phyloP scores from a whole-genome alignment of 257 asterid species.

The Ehretia macrophylla region DNA sequence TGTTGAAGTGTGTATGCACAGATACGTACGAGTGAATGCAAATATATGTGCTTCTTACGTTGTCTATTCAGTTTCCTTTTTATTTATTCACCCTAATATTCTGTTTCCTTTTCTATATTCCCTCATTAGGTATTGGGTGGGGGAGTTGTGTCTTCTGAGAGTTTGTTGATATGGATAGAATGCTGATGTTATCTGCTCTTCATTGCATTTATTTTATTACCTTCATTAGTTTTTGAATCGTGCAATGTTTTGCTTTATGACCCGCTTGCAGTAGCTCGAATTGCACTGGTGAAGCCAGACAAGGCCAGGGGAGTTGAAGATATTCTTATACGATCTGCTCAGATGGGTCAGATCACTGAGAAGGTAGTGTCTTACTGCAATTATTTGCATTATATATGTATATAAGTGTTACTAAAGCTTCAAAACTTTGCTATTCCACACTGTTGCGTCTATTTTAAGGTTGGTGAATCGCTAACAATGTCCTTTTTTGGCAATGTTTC shows the following conservation, averaged over 20 bases:
- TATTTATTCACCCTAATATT: no score
- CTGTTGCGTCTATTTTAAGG: background rate
- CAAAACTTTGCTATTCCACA: background rate
- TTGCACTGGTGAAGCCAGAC: conserved; percentile 94
- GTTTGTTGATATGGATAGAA: no score
- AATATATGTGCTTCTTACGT: no score
- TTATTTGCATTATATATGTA: background rate
- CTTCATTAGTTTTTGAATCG: background rate
- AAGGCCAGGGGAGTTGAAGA: conserved; percentile 99
- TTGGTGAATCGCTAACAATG: background rate
- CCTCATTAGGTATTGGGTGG: background rate
- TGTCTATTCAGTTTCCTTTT: no score
- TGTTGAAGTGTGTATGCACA: no score
- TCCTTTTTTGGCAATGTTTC: background rate
- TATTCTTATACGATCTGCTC: conserved; percentile 83
- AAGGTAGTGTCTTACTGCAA: conserved; percentile 42
- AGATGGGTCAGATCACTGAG: conserved; percentile 77
- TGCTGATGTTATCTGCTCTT: no score
- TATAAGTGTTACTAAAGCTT: background rate
- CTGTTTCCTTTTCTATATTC: background rate
- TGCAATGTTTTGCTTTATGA: background rate
- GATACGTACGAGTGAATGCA: no score
- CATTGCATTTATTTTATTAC: background rate
- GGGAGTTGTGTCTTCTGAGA: no score
- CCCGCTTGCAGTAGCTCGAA: conserved; percentile 76